Conservation (phyloP, 2,329 filamentous ascomycete species). For the Pseudopithomyces maydicus region DNA sequence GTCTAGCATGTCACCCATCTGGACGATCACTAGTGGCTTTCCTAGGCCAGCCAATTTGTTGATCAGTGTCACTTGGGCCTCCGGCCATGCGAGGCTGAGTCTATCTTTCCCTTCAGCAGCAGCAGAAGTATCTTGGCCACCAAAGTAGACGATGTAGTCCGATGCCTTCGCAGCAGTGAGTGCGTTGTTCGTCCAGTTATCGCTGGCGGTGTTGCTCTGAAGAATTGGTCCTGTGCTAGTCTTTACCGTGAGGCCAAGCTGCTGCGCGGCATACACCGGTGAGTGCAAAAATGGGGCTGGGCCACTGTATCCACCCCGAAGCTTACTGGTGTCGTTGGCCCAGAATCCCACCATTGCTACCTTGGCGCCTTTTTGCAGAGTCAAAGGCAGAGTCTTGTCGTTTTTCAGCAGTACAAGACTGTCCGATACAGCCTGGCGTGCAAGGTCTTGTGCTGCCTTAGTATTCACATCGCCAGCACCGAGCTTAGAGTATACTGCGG, state of each 20-base stretch:
- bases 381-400: constrained; percentile 52
- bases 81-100: constrained; percentile 58
- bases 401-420: constrained; percentile 60
- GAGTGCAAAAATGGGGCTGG: constrained; percentile 60
- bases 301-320: constrained; percentile 66
- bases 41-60: constrained; percentile 51
- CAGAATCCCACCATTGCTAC: constrained; percentile 64
- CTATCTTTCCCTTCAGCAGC: constrained; percentile 62
- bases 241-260: constrained; percentile 52
- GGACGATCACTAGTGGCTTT: constrained; percentile 60
- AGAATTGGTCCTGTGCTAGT: constrained; percentile 18
- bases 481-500: constrained; percentile 56
- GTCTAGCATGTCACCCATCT: constrained; percentile 58
- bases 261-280: constrained; percentile 58
- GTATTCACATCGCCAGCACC: constrained; percentile 62
- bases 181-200: constrained; percentile 19
- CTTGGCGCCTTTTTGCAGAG: constrained; percentile 40
- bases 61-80: constrained; percentile 58
- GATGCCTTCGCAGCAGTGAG: constrained; percentile 44
- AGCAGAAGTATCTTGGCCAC: constrained; percentile 60
- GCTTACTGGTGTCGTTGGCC: constrained; percentile 61
- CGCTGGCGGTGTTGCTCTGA: constrained; percentile 14
- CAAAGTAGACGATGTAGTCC: constrained; percentile 61
- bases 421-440: constrained; percentile 58
- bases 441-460: constrained; percentile 59